Evolutionary conservation across 192 early-diverging fungal genomes (phyloP), one percentile per base, ranked within the genome.

Genomic region (Podila horticola): DNA sequence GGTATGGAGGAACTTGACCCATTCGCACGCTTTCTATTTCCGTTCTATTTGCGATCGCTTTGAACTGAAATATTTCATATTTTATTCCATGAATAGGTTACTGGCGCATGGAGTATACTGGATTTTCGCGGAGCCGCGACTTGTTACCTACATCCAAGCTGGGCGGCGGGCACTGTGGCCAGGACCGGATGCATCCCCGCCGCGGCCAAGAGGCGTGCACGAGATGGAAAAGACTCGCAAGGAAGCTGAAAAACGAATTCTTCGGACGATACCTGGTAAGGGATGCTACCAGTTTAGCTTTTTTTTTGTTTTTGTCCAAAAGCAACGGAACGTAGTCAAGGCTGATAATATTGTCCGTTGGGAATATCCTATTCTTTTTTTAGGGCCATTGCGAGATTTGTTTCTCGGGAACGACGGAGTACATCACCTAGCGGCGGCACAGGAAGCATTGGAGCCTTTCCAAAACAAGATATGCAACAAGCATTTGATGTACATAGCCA

Each of bases 161-260:
- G 87, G 85, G 4, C 71, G 87, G 19, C 84, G 85, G 17, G 72
- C 86, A 29, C 52, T 88, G 58, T 88, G 87, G 87, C 85, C 87
- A 0, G 84, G 83, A 10, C 85, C 85, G 0, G 72, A 68, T 1
- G 82, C 84, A n/a, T 72, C 86, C 24, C 77, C 67, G 22, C 69
- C 84, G 48, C 77, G 67, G n/a, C 77, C 77, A 22, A 58, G 79
- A 66, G 66, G 72, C 58, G 61, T 64, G 34, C n/a, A 88, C 74
- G 64, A 83, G 71, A 71, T 70, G 81, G 59, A 84, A 20, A 71
- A 82, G 31, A 77, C 82, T 33, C 74, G 87, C 3, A 73, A 81
- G 34, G 79, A 86, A 57, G 87, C 87, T 3, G 87, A 88, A 52
- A 62, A 77, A 12, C 58, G 82, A 51, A 63, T 88, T 12, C 49